phyloP scores from a whole-genome alignment of 1,139 yeast species.

The Insectozyma bohioensis region DNA sequence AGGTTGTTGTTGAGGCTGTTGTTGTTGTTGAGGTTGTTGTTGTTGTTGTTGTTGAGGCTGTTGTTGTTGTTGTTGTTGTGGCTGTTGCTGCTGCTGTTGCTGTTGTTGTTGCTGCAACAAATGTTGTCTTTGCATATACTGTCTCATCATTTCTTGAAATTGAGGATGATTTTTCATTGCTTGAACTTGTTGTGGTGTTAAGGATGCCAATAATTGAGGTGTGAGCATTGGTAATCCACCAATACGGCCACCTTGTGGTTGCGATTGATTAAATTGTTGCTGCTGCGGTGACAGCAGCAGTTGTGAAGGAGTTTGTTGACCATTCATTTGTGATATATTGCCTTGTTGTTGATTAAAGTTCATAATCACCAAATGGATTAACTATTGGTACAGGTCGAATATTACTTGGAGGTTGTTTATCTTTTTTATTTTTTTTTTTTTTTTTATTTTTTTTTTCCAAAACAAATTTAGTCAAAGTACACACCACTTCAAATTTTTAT shows the following conservation, averaged over 20 bases:
- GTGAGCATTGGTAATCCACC: constrained; percentile 15
- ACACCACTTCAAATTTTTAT: too few species aligned
- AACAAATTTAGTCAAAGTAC: not conserved
- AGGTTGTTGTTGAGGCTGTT: constrained; percentile 12
- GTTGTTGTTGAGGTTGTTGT: constrained; percentile 22
- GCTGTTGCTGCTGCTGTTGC: too few species aligned
- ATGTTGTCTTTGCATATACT: constrained; percentile 40
- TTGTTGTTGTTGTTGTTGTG: constrained; percentile 35
- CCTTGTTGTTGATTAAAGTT: constrained; percentile 7
- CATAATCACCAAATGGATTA: constrained; percentile 6
- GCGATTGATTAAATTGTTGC: constrained; percentile 3
- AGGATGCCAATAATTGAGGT: constrained; percentile 42
- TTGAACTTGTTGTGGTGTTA: constrained; percentile 48
- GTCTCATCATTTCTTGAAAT: constrained; percentile 40
- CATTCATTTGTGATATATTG: constrained; percentile 5
- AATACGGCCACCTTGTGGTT: constrained; percentile 2
- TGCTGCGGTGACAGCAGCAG: not conserved
- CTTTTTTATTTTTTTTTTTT: constrained; percentile 2
- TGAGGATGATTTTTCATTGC: constrained; percentile 50
- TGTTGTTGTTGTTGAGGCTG: constrained; percentile 18
- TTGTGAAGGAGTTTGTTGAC: not conserved
- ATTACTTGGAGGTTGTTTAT: constrained; percentile 5
- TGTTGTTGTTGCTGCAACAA: constrained; percentile 22
- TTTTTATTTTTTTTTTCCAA: not conserved
- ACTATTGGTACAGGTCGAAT: too few species aligned